These are phyloP conservation scores for Singerocomus inundabilis DNA, from an alignment of 1,284 basidiomycete genomes.

Conservation along the genomic window DNA sequence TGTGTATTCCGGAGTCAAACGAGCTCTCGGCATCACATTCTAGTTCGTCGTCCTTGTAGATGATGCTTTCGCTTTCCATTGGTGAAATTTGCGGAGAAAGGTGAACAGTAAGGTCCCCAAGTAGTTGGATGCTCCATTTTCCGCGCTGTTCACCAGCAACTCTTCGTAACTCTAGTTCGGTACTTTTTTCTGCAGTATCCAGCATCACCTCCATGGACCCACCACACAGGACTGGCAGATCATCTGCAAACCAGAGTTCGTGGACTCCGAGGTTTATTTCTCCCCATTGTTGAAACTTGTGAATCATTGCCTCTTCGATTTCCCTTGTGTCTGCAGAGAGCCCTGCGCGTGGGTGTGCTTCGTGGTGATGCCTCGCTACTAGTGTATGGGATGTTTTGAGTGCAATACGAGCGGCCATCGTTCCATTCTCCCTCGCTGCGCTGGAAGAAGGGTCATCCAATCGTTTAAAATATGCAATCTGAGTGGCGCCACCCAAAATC, in stretches of 20 bases:
- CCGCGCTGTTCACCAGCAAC: slow-evolving; percentile 22
- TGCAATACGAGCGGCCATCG: slow-evolving; percentile 33
- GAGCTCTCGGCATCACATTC: slow-evolving; percentile 19
- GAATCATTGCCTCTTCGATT: slow-evolving; percentile 52
- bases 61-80: slow-evolving; percentile 11
- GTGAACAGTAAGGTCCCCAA: slow-evolving; percentile 10
- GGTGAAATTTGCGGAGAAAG: slow-evolving; percentile 3
- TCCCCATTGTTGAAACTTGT: slow-evolving; percentile 52
- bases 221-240: slow-evolving; percentile 60
- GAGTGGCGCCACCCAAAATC: slow-evolving; percentile 65
- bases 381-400: slow-evolving; percentile 47
- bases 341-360: slow-evolving; percentile 46
- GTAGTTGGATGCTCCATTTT: slow-evolving; percentile 29
- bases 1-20: slow-evolving; percentile 30
- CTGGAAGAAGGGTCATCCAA: slow-evolving; percentile 36
- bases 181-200: slow-evolving; percentile 45
- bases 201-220: slow-evolving; percentile 66
- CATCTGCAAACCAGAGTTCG: slow-evolving; percentile 69
- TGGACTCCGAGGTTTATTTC: slow-evolving; percentile 52
- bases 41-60: slow-evolving; percentile 19
- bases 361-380: slow-evolving; percentile 50
- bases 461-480: slow-evolving; percentile 68
- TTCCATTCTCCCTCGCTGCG: slow-evolving; percentile 37
- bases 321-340: slow-evolving; percentile 42
- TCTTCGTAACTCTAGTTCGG: slow-evolving; percentile 23